Conservation (phyloP, 208 protist genomes). For the Porcisia hertigi region DNA sequence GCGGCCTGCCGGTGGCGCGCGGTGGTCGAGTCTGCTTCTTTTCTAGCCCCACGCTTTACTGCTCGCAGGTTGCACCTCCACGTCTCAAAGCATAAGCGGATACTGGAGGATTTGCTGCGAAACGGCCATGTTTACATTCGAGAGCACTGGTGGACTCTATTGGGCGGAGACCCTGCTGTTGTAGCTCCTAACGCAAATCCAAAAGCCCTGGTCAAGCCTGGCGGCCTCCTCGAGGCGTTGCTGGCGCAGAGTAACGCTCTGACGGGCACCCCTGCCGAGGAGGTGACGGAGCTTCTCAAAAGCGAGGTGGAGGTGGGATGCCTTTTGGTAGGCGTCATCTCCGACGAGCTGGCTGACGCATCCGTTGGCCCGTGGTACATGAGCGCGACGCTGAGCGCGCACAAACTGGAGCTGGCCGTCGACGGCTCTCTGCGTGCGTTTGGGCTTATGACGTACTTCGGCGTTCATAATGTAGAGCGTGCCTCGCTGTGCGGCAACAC, state of each 20-base stretch:
- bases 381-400: slow-evolving; percentile 77
- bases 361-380: slow-evolving; percentile 57
- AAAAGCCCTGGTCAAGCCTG: slow-evolving; percentile 41
- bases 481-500: not conserved
- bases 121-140: slow-evolving; percentile 71
- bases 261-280: slow-evolving; percentile 11
- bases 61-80: slow-evolving; percentile 60
- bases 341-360: slow-evolving; percentile 24
- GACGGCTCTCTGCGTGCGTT: slow-evolving; percentile 80
- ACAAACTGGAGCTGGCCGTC: slow-evolving; percentile 86
- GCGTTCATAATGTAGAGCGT: slow-evolving; percentile 32
- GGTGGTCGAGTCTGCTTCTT: slow-evolving; percentile 79
- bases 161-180: slow-evolving; percentile 36
- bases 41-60: slow-evolving; percentile 56
- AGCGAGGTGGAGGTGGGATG: slow-evolving; percentile 61
- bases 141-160: slow-evolving; percentile 70
- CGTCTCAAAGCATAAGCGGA: slow-evolving; percentile 33
- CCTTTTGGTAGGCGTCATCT: slow-evolving; percentile 58
- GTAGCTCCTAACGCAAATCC: slow-evolving; percentile 18
- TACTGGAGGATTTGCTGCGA: slow-evolving; percentile 64
- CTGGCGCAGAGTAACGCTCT: slow-evolving; percentile 26
- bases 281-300: slow-evolving; percentile 36
- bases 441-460: slow-evolving; percentile 75
- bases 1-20: slow-evolving; percentile 86
- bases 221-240: slow-evolving; percentile 32